These are phyloP conservation scores for Cryptococcus sp. DNA, from an alignment of 1,284 basidiomycete species.

Conservation along the genomic window DNA sequence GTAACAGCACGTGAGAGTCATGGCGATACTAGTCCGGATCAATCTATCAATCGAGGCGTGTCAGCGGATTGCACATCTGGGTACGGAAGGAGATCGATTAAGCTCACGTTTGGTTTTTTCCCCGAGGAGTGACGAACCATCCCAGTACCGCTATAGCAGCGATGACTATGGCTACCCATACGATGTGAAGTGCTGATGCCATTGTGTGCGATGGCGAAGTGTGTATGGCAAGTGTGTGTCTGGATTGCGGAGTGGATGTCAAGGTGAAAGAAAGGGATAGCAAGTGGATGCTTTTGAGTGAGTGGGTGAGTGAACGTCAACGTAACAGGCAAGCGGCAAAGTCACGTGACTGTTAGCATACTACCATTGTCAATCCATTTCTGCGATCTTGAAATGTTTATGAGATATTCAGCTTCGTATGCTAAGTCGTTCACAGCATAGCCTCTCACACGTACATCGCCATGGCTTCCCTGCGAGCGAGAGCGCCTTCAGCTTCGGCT, in stretches of 20 bases:
- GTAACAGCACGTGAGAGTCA: conserved; percentile 78
- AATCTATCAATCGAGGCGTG: conserved; percentile 59
- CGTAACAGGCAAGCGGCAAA: not conserved
- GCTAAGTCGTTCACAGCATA: too few relatives aligned
- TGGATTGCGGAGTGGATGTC: not conserved
- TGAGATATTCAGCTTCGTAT: too few relatives aligned
- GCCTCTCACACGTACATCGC: not conserved
- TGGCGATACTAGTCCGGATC: conserved; percentile 73
- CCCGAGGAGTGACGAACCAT: conserved; percentile 76
- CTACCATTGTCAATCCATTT: too few relatives aligned
- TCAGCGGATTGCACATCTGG: not conserved
- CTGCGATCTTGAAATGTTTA: not conserved
- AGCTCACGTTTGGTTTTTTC: conserved; percentile 82
- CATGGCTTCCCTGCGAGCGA: conserved; percentile 6
- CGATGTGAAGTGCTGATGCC: conserved; percentile 45
- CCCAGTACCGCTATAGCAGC: conserved; percentile 64
- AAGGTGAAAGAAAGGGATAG: conserved; percentile 2
- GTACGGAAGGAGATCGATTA: not conserved
- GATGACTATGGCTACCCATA: conserved; percentile 43
- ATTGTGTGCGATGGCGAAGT: not conserved
- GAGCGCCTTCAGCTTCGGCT: not conserved
- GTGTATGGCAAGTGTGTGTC: not conserved
- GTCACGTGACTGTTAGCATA: conserved; percentile 5
- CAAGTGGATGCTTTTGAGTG: not conserved
- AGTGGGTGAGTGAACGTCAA: not conserved